Base-by-base conservation (phyloP, 2,329 filamentous ascomycete species). In the Colletotrichum noveboracense region DNA sequence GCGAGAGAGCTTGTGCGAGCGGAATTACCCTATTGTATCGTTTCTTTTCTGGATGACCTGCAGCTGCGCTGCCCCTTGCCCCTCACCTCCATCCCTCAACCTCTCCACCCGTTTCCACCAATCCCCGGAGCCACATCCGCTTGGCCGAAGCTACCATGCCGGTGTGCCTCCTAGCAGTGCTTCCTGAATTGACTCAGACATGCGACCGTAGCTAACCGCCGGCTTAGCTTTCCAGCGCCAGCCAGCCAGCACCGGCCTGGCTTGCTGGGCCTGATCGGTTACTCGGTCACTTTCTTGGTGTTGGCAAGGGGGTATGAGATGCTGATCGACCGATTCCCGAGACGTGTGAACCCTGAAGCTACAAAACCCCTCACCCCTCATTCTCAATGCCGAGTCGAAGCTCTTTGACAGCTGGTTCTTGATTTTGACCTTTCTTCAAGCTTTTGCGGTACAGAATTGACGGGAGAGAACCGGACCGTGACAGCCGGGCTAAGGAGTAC, bases 311-410 rank as follows among this genome's bases (percentile, higher is more conserved):
- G 48, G 14, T 7, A 32, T 12, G n/a, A 38, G 21, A 64, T 34
- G 28, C 9, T 60, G 70, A 73, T 76, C 43, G 64, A 69, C 64
- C 34, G 58, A 65, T 34, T 64, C 26, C 69, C 56, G 55, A 65
- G 62, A 30, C 28, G 12, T 52, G 56, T 26, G 56, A 75, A 64
- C 69, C 69, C 64, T 75, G 32, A 64, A 73, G 70, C 73, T 72
- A 64, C 73, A 64, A 75, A 75, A 73, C 70, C 70, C 70, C 70
- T 75, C 69, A 73, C 70, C 70, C 73, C 70, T 68, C 70, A 43
- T 62, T 48, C 16, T 6, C 12, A 48, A 8, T 21, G 13, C 9
- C 8, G 7, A 12, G 21, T 3, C 5, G 16, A 32, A 74, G 36
- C 61, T 69, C 18, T 30, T 38, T 52, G 21, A 55, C 28, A 55